Percentiles rank a stretch among this genome's conserved stretches.
These are phyloP conservation scores for Capsicum rhomboideum DNA, from an alignment of 257 asterid genomes.

Conservation along the genomic window DNA sequence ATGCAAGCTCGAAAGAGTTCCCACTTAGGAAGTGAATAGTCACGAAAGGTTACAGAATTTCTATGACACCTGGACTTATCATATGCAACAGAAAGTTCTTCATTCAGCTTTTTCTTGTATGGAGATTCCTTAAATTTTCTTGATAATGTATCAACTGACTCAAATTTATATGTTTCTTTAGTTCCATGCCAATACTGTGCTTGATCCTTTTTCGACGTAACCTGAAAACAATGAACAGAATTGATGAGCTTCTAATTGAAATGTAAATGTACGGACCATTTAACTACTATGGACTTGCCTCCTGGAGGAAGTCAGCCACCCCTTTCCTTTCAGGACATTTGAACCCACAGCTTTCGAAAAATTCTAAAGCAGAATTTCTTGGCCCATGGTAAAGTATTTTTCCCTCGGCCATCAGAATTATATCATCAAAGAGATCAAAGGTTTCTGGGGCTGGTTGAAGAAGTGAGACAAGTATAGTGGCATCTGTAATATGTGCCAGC, in stretches of 20 bases:
- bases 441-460: constrained; percentile 60
- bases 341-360: constrained; percentile 38
- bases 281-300: constrained; percentile 18
- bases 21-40: constrained; percentile 44
- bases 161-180: constrained; percentile 23
- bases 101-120: constrained; percentile 17
- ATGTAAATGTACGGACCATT: background rate
- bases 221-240: constrained; percentile 18
- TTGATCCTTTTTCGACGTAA: constrained; percentile 42
- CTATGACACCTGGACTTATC: constrained; percentile 34
- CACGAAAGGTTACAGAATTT: constrained; percentile 24
- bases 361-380: constrained; percentile 11
- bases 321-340: constrained; percentile 50
- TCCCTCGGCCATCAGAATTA: constrained; percentile 45
- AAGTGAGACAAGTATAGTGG: constrained; percentile 45
- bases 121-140: constrained; percentile 29
- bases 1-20: constrained; percentile 34
- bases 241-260: background rate
- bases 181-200: constrained; percentile 39
- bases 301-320: constrained; percentile 47
- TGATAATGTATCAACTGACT: constrained; percentile 29
- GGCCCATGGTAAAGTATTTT: constrained; percentile 43
- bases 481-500: constrained; percentile 39
- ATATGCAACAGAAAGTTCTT: constrained; percentile 27
- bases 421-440: constrained; percentile 44